Conservation (phyloP, 306 rosid species). For the Vigna radiata region DNA sequence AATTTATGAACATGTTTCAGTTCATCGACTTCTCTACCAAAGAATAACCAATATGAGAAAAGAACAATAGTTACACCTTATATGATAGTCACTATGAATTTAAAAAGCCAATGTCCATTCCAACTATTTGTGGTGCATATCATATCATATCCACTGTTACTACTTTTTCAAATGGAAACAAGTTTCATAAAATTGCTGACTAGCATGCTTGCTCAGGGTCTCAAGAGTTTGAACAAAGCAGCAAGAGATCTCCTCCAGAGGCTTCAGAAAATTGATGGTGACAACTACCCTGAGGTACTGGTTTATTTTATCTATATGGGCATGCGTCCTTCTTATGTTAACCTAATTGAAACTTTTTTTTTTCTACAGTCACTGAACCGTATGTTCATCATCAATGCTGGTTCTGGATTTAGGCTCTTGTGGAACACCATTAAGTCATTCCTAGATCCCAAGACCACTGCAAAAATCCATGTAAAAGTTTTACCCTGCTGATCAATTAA, state of each 20-base stretch:
- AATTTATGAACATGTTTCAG: not conserved
- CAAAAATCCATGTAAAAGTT: conserved; percentile 83
- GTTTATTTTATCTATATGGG: not conserved
- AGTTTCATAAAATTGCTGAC: conserved; percentile 23
- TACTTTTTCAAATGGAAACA: conserved; percentile 5
- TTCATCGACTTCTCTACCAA: not conserved
- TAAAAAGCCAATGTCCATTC: conserved; percentile 20
- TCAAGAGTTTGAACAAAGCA: conserved; percentile 78
- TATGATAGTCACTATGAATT: conserved; percentile 17
- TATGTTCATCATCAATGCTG: conserved; percentile 99
- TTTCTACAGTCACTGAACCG: conserved; percentile 73
- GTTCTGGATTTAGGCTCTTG: conserved; percentile 96
- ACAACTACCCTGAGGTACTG: conserved; percentile 93
- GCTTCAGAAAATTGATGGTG: conserved; percentile 95
- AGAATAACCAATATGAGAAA: conserved; percentile 22
- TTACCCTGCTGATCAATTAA: not conserved
- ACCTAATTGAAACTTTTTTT: conserved; percentile 35
- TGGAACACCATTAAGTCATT: conserved; percentile 94
- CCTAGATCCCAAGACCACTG: conserved; percentile 93
- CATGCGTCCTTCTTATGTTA: conserved; percentile 22
- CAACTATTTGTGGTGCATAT: conserved; percentile 2
- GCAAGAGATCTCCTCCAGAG: conserved; percentile 90
- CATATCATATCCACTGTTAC: not conserved
- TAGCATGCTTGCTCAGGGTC: conserved; percentile 61
- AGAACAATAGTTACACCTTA: not conserved